Evolutionary conservation across 129 eudicot genomes (phyloP), one percentile per base, ranked within the genome.

Genomic region (Ambrosia artemisiifolia): DNA sequence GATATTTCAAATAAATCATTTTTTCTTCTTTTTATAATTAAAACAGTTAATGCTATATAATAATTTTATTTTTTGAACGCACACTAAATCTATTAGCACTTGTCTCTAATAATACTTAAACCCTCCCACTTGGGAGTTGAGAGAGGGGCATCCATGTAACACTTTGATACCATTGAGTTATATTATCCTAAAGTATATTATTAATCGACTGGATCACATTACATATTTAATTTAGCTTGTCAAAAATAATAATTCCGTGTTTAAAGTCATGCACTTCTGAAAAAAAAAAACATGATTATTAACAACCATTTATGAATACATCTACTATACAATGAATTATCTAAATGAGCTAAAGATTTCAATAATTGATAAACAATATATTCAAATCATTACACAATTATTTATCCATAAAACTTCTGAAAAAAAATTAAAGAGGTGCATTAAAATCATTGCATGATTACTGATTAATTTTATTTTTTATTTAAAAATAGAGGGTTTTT

Each of bases 321-420:
- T 70, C 74, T 70, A 70, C 74, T 70, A 53, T 70, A 64, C 19
- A 70, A 70, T 53, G 36, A 69, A 33, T 47, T 69, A 1, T 32
- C 63, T 69, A 50, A 69, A 69, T 63, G 19, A 55, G 14, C 62
- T 8, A 19, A 55, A 50, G 32, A 50, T 6, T n/a, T 69, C 63
- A 34, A 50, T 69, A 50, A 69, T 34, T n/a, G n/a, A 49, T 50
- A 7, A 69, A n/a, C 36, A 11, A 53, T 19, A 49, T 12, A 49
- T 69, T 50, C 73, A 49, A 50, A 17, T 50, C 32, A 53, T 50
- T 63, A 36, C 14, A 63, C n/a, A 7, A 10, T 35, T 17, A 19
- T 63, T 63, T 63, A 38, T 63, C 30, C 2, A 63, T 63, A 35
- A n/a, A n/a, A 54, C 30, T 54, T 17, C 3, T 54, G 60, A 54